These are phyloP conservation scores for Fraxinus anomala DNA, from an alignment of 257 asterid genomes.

Conservation along the genomic window DNA sequence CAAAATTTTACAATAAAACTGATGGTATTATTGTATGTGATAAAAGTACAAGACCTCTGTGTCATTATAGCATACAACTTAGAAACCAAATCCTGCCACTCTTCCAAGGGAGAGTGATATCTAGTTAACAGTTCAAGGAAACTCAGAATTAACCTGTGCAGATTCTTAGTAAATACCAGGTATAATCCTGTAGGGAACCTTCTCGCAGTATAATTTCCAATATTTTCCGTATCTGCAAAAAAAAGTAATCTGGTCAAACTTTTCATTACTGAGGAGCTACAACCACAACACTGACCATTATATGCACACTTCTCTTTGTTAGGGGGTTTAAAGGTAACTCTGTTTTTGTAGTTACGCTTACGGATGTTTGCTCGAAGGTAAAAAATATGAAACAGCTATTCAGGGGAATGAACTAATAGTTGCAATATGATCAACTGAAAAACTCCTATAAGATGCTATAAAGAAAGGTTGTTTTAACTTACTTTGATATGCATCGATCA, in stretches of 20 bases:
- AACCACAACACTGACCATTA: not conserved
- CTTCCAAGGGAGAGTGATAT: not conserved
- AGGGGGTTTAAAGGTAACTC: not conserved
- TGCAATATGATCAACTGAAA: not conserved
- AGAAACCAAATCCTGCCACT: not conserved
- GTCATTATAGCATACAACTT: not conserved
- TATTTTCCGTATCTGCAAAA: conserved; percentile 82
- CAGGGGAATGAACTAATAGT: not conserved
- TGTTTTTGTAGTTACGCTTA: not conserved
- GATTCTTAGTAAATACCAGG: conserved; percentile 69
- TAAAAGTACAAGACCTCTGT: not conserved
- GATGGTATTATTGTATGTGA: not conserved
- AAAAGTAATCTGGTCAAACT: conserved; percentile 12
- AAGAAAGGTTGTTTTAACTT: conserved; percentile 33
- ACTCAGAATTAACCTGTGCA: not conserved
- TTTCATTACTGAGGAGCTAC: not conserved
- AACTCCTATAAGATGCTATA: not conserved
- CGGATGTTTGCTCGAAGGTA: not conserved
- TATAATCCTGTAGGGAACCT: conserved; percentile 70
- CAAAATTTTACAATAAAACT: not conserved
- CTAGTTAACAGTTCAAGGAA: not conserved
- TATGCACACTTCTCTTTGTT: not conserved
- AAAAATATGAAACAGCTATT: not conserved
- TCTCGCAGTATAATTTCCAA: conserved; percentile 91
- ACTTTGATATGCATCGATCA: conserved; percentile 92